Evolutionary conservation across 345 rosid genomes (phyloP), one percentile per base, ranked within the genome.

Genomic region (Melaleuca alternifolia): DNA sequence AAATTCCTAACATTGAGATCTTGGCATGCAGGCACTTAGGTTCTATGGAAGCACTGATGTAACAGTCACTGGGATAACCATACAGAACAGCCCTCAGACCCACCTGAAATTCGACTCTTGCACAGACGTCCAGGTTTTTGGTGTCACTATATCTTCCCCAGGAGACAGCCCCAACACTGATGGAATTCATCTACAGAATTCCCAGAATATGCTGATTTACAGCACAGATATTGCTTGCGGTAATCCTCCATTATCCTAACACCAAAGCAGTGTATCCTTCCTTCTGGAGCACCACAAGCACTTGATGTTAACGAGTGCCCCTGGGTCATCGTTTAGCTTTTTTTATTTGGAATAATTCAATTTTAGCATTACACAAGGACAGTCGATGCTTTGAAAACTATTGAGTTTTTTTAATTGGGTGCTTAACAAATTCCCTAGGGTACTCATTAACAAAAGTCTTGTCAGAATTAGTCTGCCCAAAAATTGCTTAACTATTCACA

Each of bases 1-100:
- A 76, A 30, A 71, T 28, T 83, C 53, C 71, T 50, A 16, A 87
- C 62, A 65, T 37, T 37, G 30, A 61, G 41, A 48, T 87, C 84
- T 33, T 81, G 79, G 37, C 85, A 61, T 89, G 92, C 92, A 95
- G 98, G 98, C 94, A 61, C 88, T 95, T 65, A 92, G 97, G 88
- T 97, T 97, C 91, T 95, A 95, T 28, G 99, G 97, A 71, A 95
- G 98, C 85, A 91, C 89, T 10, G 91, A 87, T 85, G 98, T 95
- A 71, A 93, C 92, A 9, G 95, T 95, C 81, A 92, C 84, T 1
- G 98, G 98, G 57, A 96, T 96, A 90, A 95, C 96, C 4, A 94
- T 97, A 87, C 98, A 95, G 84, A 96, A 97, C 93, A 96, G 98
- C 90, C 98, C 93, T 62, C 98, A 97, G 89, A 91, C 95, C 77